Evolutionary conservation across 345 rosid genomes (phyloP).

Genomic region (Linum usitatissimum): DNA sequence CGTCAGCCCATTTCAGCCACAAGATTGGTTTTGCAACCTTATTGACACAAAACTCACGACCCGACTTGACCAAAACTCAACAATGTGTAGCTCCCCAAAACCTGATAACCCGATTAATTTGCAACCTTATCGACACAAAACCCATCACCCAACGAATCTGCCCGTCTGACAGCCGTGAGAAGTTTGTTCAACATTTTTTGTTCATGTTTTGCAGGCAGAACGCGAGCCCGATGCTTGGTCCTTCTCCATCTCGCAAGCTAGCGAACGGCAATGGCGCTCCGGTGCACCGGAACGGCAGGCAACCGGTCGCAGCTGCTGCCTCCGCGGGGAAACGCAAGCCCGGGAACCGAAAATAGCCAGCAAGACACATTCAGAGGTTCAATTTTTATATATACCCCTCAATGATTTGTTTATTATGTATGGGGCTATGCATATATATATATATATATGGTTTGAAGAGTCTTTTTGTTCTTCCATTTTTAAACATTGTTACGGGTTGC

Average conservation of each 20-base stretch:
- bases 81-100: too few species aligned
- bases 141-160: too few species aligned
- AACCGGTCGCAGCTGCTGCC: constrained; percentile 16
- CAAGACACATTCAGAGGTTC: constrained; percentile 20
- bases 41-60: too few species aligned
- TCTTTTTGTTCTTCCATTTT: constrained; percentile 18
- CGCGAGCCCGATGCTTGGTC: constrained; percentile 33
- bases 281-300: constrained; percentile 40
- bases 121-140: too few species aligned
- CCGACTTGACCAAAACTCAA: neutral
- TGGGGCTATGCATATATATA: neutral
- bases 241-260: constrained; percentile 58
- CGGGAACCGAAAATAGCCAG: constrained; percentile 43
- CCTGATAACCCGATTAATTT: too few species aligned
- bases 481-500: constrained; percentile 12
- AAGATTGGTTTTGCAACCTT: too few species aligned
- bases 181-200: too few species aligned
- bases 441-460: neutral
- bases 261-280: constrained; percentile 34
- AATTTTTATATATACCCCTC: neutral
- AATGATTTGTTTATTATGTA: neutral
- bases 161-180: too few species aligned
- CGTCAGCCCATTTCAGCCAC: too few species aligned
- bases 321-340: constrained; percentile 58
- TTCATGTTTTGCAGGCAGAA: constrained; percentile 33